Percentiles rank a stretch among this genome's conserved stretches.
These are phyloP conservation scores for Clonostachys sp. DNA, from an alignment of 2,329 filamentous ascomycete genomes.

Conservation along the genomic window DNA sequence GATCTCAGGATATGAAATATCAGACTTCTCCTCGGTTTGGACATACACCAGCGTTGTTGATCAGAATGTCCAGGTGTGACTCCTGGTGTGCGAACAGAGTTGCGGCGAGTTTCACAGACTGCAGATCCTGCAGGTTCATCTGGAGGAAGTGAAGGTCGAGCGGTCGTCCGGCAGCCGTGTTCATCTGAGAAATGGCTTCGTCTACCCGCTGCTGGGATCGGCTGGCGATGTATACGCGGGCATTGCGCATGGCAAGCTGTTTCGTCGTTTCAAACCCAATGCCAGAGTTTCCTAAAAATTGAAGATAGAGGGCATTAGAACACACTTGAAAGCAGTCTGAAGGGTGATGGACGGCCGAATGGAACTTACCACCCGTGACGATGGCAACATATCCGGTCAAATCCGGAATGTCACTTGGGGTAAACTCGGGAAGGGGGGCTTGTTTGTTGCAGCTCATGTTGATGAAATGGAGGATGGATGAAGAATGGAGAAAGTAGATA, in stretches of 20 bases:
- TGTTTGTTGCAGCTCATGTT: too few relatives aligned
- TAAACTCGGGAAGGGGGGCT: too few relatives aligned
- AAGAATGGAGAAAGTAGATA: too few relatives aligned
- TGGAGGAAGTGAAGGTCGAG: slow-evolving; percentile 24
- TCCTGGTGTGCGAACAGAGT: slow-evolving; percentile 9
- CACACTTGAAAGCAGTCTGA: too few relatives aligned
- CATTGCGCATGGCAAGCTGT: slow-evolving; percentile 44
- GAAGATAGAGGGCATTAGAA: slow-evolving; percentile 48
- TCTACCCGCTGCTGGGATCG: slow-evolving; percentile 32
- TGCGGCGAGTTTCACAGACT: slow-evolving; percentile 15
- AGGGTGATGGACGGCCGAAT: too few relatives aligned
- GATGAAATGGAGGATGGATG: too few relatives aligned
- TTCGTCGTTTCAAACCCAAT: slow-evolving; percentile 41
- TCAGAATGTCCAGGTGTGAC: slow-evolving; percentile 21
- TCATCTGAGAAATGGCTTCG: slow-evolving; percentile 32
- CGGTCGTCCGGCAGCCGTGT: slow-evolving; percentile 16
- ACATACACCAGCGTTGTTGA: slow-evolving; percentile 29
- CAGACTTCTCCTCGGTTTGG: too few relatives aligned
- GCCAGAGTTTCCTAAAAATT: slow-evolving; percentile 24
- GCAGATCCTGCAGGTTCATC: slow-evolving; percentile 28
- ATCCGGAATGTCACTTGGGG: too few relatives aligned
- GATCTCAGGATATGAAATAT: too few relatives aligned
- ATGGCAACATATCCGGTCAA: too few relatives aligned
- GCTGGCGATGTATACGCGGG: slow-evolving; percentile 43
- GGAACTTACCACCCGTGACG: too few relatives aligned